Evolutionary conservation across 257 asterid genomes (phyloP).

Genomic region (Fraxinus excelsior): DNA sequence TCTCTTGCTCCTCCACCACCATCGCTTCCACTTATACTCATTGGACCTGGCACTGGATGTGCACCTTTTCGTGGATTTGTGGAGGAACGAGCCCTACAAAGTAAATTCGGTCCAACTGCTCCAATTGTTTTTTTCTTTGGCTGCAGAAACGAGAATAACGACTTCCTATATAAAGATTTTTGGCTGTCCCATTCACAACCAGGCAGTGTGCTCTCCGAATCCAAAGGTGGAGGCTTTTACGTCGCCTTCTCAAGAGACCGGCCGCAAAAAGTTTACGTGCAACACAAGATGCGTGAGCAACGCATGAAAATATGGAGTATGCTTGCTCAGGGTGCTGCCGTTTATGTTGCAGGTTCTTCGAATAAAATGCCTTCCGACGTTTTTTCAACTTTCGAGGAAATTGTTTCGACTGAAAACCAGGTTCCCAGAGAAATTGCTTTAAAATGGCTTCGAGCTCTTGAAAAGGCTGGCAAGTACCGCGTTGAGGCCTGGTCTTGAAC

Average conservation of each 20-base stretch:
- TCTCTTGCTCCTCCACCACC: conserved; percentile 82
- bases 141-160: conserved; percentile 71
- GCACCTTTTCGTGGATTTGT: conserved; percentile 92
- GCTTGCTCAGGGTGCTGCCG: conserved; percentile 71
- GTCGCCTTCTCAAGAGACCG: conserved; percentile 92
- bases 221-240: conserved; percentile 81
- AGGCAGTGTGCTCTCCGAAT: conserved; percentile 77
- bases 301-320: conserved; percentile 66
- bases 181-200: conserved; percentile 69
- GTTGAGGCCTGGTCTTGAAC: conserved; percentile 90
- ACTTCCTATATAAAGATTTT: conserved; percentile 77
- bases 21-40: conserved; percentile 77
- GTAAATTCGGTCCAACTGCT: conserved; percentile 59
- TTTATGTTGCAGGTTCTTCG: conserved; percentile 92
- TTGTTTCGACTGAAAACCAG: conserved; percentile 57
- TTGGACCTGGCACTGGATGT: conserved; percentile 99
- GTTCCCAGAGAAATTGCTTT: conserved; percentile 66
- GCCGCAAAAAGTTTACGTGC: conserved; percentile 81
- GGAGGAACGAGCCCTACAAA: conserved; percentile 81
- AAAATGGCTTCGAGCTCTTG: conserved; percentile 71
- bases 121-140: conserved; percentile 87
- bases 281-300: conserved; percentile 79
- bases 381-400: conserved; percentile 71
- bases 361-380: conserved; percentile 92
- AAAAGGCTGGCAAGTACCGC: conserved; percentile 78